These are phyloP conservation scores for Boletus rex-veris DNA, from an alignment of 768 basidiomycete species.

Conservation along the genomic window DNA sequence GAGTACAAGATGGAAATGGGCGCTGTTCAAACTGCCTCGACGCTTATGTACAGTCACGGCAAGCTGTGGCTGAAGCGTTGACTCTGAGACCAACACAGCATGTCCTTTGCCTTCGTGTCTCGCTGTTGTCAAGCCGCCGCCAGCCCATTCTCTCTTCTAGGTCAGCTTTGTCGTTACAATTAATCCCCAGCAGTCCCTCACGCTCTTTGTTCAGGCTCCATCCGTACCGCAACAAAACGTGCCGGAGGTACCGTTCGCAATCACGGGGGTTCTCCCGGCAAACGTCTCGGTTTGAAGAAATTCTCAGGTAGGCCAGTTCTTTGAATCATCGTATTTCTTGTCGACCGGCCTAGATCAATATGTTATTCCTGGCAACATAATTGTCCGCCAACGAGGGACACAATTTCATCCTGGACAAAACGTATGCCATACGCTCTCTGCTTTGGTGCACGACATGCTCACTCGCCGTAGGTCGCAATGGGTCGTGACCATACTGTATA, in stretches of 20 bases:
- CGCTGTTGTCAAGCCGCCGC: conserved; percentile 36
- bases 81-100: not conserved
- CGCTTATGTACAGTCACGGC: conserved; percentile 7
- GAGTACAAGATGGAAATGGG: not conserved
- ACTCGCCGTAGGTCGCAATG: conserved; percentile 65
- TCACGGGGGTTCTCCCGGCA: conserved; percentile 88
- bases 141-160: conserved; percentile 50
- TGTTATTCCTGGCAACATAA: conserved; percentile 93
- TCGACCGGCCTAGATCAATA: conserved; percentile 62
- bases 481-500: conserved; percentile 95
- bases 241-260: conserved; percentile 94
- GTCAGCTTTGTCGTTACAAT: conserved; percentile 12
- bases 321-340: not conserved
- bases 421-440: conserved; percentile 45
- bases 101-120: conserved; percentile 36
- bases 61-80: conserved; percentile 11
- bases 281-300: conserved; percentile 92
- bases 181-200: not conserved
- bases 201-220: conserved; percentile 42
- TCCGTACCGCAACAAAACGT: conserved; percentile 94
- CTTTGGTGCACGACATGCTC: conserved; percentile 1
- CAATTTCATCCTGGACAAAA: conserved; percentile 93
- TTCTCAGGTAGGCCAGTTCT: conserved; percentile 68
- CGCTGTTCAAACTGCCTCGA: not conserved
- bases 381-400: conserved; percentile 91